Base-by-base conservation (phyloP, 1,284 basidiomycete species). In the Ceratobasidium sp. region DNA sequence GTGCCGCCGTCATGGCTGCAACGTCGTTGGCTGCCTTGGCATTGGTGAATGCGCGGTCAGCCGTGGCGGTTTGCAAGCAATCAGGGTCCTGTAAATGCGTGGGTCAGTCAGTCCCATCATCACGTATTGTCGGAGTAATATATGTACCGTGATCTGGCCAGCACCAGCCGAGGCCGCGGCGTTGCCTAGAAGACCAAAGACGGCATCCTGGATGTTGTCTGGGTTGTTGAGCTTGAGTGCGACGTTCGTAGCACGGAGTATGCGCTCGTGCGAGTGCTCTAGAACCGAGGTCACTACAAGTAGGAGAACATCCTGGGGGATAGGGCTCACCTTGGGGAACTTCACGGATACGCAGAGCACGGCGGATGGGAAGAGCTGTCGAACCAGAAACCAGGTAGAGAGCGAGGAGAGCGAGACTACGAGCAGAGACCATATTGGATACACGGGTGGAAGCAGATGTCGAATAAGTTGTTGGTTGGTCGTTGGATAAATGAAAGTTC, bases 231-330 rank as follows among this genome's bases (percentile, higher is more conserved):
- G 72, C 55, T 77, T 77, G 57, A 89, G 78, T 54, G 77, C 81
- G 8, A 77, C 74, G 34, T 82, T 79, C 54, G 87, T 85, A 57
- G 83, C 77, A 4, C 80, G 81, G 69, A 89, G 76, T 77, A 86
- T 83, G 56, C 79, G 77, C 73, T 88, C 83, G 75, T 89, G 87
- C 31, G 86, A 87, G 78, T 88, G 87, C 77, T 89, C 87, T 87
- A 72, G n/a, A 32, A 45, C n/a, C 0, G 15, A 43, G 20, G 35
- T 50, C 10, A 35, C 17, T 45, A 43, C 31, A 20, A 40, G 55
- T 22, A 13, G 35, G 20, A 25, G 50, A 52, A 53, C 56, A 45
- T 25, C 55, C 38, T 55, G 6, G 43, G 65, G 57, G 70, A 13
- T 38, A 17, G 13, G 31, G 74, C 72, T 32, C 73, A 86, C 87